Percentiles rank a stretch among this genome's conserved stretches.
Evolutionary conservation across 2,329 filamentous ascomycete genomes (phyloP).

Genomic region (Trichoderma arundinaceum): DNA sequence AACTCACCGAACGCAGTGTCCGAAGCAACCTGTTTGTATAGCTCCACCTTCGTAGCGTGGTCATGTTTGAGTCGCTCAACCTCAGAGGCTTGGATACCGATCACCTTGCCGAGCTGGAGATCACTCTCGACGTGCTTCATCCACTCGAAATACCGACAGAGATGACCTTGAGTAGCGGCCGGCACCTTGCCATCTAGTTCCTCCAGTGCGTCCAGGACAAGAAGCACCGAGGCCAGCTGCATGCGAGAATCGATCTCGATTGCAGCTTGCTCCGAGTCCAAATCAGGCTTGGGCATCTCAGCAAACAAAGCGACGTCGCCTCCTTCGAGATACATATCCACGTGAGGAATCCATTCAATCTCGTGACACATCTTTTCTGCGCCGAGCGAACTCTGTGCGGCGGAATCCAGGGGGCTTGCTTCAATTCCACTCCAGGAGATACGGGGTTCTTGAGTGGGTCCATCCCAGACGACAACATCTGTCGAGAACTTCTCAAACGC

Average conservation of each 20-base stretch:
- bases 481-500: slow-evolving; percentile 26
- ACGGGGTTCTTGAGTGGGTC: slow-evolving; percentile 1
- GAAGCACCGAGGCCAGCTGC: slow-evolving; percentile 10
- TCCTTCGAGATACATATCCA: slow-evolving; percentile 14
- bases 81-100: slow-evolving; percentile 11
- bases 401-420: slow-evolving; percentile 15
- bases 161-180: slow-evolving; percentile 12
- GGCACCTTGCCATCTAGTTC: slow-evolving; percentile 7
- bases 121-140: slow-evolving; percentile 11
- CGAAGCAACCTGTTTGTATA: slow-evolving; percentile 9
- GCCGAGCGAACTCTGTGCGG: slow-evolving; percentile 12
- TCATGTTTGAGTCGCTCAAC: slow-evolving; percentile 12
- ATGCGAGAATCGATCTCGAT: slow-evolving; percentile 12
- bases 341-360: slow-evolving; percentile 11
- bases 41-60: neutral
- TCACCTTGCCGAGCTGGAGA: slow-evolving; percentile 2
- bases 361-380: slow-evolving; percentile 6
- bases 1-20: slow-evolving; percentile 23
- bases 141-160: slow-evolving; percentile 9
- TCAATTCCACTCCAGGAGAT: slow-evolving; percentile 15
- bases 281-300: slow-evolving; percentile 9
- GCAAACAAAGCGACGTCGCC: slow-evolving; percentile 9
- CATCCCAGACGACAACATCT: slow-evolving; percentile 22
- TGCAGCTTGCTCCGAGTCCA: slow-evolving; percentile 8
- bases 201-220: slow-evolving; percentile 12